A percentile compares a stretch with the other conserved stretches of the same genome.
Evolutionary conservation across 108 stramenopile genomes (phyloP).

Genomic region (Fistulifera pelliculosa): DNA sequence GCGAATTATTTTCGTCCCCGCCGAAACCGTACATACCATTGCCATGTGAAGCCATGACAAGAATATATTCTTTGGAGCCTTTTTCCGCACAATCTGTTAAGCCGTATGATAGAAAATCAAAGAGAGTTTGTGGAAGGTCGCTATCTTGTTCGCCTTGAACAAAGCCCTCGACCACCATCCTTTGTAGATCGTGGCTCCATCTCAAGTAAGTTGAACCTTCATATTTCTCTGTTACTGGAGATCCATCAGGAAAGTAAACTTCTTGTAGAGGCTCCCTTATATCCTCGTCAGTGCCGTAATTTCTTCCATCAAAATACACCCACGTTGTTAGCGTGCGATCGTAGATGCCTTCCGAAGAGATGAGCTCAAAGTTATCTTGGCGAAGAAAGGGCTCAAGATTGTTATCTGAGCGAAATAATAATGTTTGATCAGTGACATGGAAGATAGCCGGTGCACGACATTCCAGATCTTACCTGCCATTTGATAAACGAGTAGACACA

Average conservation of each 20-base stretch:
- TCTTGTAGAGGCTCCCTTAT: slow-evolving; percentile 11
- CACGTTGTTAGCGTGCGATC: slow-evolving; percentile 13
- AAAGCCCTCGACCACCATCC: neutral
- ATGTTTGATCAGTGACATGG: neutral
- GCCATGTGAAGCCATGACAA: slow-evolving; percentile 17
- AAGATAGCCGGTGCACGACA: too few species aligned
- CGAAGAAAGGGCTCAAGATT: slow-evolving; percentile 22
- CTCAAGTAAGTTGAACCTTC: slow-evolving; percentile 2
- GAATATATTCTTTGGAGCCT: slow-evolving; percentile 11
- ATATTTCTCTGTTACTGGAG: slow-evolving; percentile 3
- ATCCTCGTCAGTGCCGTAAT: slow-evolving; percentile 3
- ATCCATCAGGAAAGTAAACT: slow-evolving; percentile 12
- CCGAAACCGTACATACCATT: slow-evolving; percentile 24
- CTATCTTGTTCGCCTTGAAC: neutral
- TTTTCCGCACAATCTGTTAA: slow-evolving; percentile 10
- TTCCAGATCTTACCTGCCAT: neutral
- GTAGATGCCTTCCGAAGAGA: slow-evolving; percentile 8
- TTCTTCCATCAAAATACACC: slow-evolving; percentile 16
- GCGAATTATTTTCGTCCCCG: slow-evolving; percentile 16
- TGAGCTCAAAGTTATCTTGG: slow-evolving; percentile 17
- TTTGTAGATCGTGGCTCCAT: neutral
- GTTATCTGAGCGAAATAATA: slow-evolving; percentile 14
- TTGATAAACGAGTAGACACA: slow-evolving; percentile 1
- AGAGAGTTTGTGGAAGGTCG: neutral
- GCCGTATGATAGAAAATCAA: slow-evolving; percentile 5